These are phyloP conservation scores for Boechera stricta DNA, from an alignment of 345 rosid species.

Conservation along the genomic window DNA sequence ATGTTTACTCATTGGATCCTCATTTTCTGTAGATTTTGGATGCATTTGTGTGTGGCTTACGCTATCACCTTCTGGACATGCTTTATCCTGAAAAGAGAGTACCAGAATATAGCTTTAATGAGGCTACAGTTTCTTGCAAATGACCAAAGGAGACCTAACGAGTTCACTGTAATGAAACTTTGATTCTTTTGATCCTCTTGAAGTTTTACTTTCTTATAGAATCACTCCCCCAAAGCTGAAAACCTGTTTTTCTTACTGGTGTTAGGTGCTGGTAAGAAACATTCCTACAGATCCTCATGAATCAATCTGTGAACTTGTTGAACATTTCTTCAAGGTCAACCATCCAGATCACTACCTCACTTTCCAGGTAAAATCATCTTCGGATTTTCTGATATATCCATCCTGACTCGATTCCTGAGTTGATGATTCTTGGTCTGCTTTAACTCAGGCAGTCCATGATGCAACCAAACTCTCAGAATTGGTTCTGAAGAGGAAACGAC, in stretches of 20 bases:
- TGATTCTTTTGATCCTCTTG: not conserved
- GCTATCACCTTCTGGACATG: slow-evolving; percentile 93
- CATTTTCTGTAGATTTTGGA: slow-evolving; percentile 73
- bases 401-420: slow-evolving; percentile 31
- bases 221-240: slow-evolving; percentile 10
- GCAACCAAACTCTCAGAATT: slow-evolving; percentile 75
- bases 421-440: slow-evolving; percentile 33
- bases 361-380: slow-evolving; percentile 59
- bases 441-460: slow-evolving; percentile 71
- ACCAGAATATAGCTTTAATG: slow-evolving; percentile 76
- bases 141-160: slow-evolving; percentile 79
- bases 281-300: slow-evolving; percentile 93
- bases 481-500: slow-evolving; percentile 63
- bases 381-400: slow-evolving; percentile 21
- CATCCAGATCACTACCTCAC: slow-evolving; percentile 86
- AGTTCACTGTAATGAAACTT: slow-evolving; percentile 66
- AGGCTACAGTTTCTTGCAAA: slow-evolving; percentile 92
- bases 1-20: slow-evolving; percentile 11
- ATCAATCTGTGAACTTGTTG: slow-evolving; percentile 84
- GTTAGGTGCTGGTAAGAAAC: slow-evolving; percentile 83
- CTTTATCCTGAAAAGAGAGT: slow-evolving; percentile 79
- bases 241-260: not conserved
- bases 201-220: not conserved
- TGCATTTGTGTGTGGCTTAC: slow-evolving; percentile 90
- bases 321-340: slow-evolving; percentile 90